Percentiles rank a stretch among this genome's conserved stretches.
Evolutionary conservation across 73 alveolate genomes (phyloP).

Genomic region (Paramecium octaurelia): DNA sequence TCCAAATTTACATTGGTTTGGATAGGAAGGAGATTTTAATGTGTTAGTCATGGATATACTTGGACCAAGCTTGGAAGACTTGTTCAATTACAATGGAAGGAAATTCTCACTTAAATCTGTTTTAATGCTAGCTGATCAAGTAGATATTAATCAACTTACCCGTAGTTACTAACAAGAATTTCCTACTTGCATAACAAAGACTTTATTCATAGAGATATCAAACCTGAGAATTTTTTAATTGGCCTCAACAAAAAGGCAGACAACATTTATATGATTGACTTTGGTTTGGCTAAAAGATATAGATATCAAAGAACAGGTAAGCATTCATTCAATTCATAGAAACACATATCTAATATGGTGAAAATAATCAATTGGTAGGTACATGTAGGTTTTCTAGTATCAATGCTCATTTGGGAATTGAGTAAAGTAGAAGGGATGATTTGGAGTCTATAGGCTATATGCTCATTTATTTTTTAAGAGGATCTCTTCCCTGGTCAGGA

Average conservation of each 20-base stretch:
- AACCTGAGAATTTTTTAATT: conserved; percentile 95
- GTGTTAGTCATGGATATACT: conserved; percentile 95
- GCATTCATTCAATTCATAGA: conserved; percentile 42
- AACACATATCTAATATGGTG: conserved; percentile 86
- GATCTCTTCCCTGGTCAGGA: conserved; percentile 93
- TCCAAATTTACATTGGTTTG: conserved; percentile 94
- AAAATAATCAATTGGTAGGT: conserved; percentile 91
- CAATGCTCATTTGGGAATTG: conserved; percentile 71
- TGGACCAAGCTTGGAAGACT: conserved; percentile 96
- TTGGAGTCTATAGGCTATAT: conserved; percentile 84
- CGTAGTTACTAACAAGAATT: conserved; percentile 81
- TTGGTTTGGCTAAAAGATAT: conserved; percentile 73
- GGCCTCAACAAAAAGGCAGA: conserved; percentile 87
- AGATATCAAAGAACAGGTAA: conserved; percentile 61
- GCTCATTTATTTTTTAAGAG: conserved; percentile 84
- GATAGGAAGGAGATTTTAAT: conserved; percentile 94
- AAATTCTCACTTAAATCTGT: conserved; percentile 86
- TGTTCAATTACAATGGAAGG: conserved; percentile 87
- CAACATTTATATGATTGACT: conserved; percentile 70
- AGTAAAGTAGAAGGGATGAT: conserved; percentile 93
- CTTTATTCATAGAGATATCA: conserved; percentile 95
- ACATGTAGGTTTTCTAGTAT: conserved; percentile 85
- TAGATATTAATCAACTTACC: conserved; percentile 56
- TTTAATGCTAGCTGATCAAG: conserved; percentile 82
- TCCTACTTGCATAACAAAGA: conserved; percentile 92